Evolutionary conservation across 169 alveolate species (phyloP).

Genomic region (Plasmodium billcollinsi): DNA sequence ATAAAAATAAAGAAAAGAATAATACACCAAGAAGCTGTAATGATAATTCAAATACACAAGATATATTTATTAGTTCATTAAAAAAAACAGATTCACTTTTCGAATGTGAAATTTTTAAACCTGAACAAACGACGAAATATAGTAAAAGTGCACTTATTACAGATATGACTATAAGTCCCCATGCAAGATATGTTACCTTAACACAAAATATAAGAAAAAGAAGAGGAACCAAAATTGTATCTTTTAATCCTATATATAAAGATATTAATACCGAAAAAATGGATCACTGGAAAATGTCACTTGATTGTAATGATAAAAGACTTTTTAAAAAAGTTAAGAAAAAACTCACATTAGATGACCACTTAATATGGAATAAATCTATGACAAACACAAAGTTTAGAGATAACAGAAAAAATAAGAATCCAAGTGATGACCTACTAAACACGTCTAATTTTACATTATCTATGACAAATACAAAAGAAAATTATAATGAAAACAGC

Average conservation of each 20-base stretch:
- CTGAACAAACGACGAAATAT: slow-evolving; percentile 12
- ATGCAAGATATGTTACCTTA: slow-evolving; percentile 92
- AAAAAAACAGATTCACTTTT: slow-evolving; percentile 28
- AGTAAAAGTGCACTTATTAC: slow-evolving; percentile 77
- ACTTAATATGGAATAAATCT: slow-evolving; percentile 67
- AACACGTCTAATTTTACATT: not conserved
- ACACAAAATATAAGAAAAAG: slow-evolving; percentile 88
- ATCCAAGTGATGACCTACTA: not conserved
- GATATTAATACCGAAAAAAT: slow-evolving; percentile 60
- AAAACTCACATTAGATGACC: slow-evolving; percentile 42
- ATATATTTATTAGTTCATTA: slow-evolving; percentile 70
- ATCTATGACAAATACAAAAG: not conserved
- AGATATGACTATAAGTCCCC: slow-evolving; percentile 92
- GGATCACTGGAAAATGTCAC: slow-evolving; percentile 39
- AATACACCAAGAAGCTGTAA: too few relatives aligned
- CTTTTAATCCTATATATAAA: slow-evolving; percentile 55
- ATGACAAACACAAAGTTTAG: slow-evolving; percentile 14
- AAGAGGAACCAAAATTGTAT: slow-evolving; percentile 66
- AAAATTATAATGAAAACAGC: not conserved
- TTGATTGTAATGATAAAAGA: slow-evolving; percentile 45
- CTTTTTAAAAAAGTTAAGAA: slow-evolving; percentile 52
- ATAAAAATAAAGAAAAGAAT: too few relatives aligned
- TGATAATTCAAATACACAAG: not conserved
- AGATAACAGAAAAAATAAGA: not conserved
- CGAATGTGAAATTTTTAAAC: slow-evolving; percentile 50